These are phyloP conservation scores for Golubevia pallescens DNA, from an alignment of 1,284 basidiomycete species.

Conservation along the genomic window DNA sequence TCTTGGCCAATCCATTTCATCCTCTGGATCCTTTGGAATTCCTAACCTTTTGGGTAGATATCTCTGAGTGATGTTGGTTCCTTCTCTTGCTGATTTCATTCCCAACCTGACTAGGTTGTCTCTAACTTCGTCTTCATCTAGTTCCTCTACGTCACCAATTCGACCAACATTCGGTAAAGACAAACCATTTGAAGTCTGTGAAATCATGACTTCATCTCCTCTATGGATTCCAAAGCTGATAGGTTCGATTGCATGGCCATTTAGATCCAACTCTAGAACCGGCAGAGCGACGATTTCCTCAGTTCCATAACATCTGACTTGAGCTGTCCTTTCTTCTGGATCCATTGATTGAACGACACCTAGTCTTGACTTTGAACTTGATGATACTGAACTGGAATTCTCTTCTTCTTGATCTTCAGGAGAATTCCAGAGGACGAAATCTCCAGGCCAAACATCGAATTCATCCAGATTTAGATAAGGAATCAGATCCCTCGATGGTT, in stretches of 20 bases:
- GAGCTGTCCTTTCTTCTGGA: constrained; percentile 31
- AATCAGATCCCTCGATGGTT: constrained; percentile 73
- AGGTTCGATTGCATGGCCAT: constrained; percentile 37
- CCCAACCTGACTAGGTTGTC: constrained; percentile 1
- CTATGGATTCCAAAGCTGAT: constrained; percentile 33
- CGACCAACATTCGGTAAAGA: constrained; percentile 4
- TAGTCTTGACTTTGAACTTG: too few species aligned
- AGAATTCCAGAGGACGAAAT: constrained; percentile 73
- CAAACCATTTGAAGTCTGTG: constrained; percentile 15
- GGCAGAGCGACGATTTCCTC: constrained; percentile 35
- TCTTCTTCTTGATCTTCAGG: too few species aligned
- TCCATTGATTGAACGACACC: constrained; percentile 44
- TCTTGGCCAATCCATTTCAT: too few species aligned
- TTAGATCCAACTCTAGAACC: constrained; percentile 26
- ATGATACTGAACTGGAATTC: too few species aligned
- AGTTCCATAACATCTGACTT: constrained; percentile 23
- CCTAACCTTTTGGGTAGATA: not conserved
- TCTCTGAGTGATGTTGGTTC: not conserved
- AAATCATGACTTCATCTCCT: constrained; percentile 38
- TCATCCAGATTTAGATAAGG: constrained; percentile 73
- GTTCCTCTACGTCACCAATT: constrained; percentile 13
- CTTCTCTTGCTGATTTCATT: not conserved
- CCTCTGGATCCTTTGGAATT: too few species aligned
- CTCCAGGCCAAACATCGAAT: constrained; percentile 80
- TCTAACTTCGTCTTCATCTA: not conserved